Conservation (phyloP, 495 filamentous ascomycete species). For the Durotheca rogersii region DNA sequence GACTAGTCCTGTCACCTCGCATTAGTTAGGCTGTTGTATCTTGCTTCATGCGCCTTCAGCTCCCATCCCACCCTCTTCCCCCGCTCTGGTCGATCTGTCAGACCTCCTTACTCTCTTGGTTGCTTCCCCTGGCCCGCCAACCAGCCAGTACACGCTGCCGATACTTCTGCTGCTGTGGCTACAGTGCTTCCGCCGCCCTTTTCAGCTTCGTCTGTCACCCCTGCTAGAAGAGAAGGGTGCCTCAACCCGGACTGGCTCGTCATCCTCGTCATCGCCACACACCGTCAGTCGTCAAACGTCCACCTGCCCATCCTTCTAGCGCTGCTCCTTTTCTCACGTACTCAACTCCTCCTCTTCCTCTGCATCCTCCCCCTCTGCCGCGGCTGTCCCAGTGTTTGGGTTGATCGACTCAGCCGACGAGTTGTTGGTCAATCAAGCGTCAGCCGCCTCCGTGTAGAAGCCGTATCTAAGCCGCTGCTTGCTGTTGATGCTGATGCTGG, state of each 20-base stretch:
- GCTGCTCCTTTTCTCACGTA: conserved; percentile 13
- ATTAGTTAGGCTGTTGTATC: not conserved
- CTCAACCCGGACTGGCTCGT: no score
- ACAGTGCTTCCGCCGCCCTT: no score
- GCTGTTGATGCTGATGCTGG: not conserved
- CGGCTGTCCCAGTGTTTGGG: no score
- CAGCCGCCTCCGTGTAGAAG: conserved; percentile 1
- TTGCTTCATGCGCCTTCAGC: not conserved
- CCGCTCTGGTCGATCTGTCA: not conserved
- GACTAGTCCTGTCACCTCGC: not conserved
- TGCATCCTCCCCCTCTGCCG: no score
- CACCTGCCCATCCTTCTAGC: not conserved
- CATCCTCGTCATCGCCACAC: not conserved
- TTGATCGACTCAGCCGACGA: conserved; percentile 13
- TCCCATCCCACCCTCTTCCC: not conserved
- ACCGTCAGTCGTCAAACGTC: not conserved
- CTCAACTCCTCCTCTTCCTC: no score
- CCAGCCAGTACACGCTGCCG: not conserved
- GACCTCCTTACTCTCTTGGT: not conserved
- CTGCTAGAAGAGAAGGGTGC: not conserved
- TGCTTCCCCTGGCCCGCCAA: no score
- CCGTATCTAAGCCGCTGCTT: not conserved
- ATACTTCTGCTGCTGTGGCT: no score
- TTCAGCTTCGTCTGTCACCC: no score
- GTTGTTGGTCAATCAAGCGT: conserved; percentile 33